Base-by-base conservation (phyloP, 352 stramenopile genomes). In the Phytopythium helicoides region DNA sequence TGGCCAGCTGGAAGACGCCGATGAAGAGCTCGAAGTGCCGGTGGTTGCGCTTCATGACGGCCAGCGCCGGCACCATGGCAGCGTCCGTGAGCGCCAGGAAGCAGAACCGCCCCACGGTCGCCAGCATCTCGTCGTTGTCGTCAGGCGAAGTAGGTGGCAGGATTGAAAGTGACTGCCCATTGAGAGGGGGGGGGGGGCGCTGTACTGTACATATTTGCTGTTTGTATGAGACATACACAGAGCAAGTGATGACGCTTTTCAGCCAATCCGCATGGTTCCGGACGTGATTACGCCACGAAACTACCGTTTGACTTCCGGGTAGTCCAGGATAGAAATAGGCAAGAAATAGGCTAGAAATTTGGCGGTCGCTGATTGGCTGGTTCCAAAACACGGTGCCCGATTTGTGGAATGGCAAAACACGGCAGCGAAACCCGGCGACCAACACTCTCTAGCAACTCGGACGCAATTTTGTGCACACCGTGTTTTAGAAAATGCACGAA, bases 1-100 rank as follows among this genome's bases (percentile, higher is more conserved):
- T 83, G n/a, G 66, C 36, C 21, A 95, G 67, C 55, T 95, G 85
- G 59, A 94, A 76, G 44, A 91, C 54, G 48, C 86, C 86, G n/a
- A 95, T 64, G 52, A 94, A 95, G 54, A 95, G 68, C 78, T 95
- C 86, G 55, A 95, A 95, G 65, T 95, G 86, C 10, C 85, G 82
- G 39, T 85, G 75, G 56, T 94, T 94, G 42, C 64, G 60, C 64
- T 80, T 77, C 83, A 94, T 92, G 36, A 94, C 74, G 42, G 68
- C 54, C 45, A 94, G 73, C 56, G 83, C 80, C 42, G 83, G 83
- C 42, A 92, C 54, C 71, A 94, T 89, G 25, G 77, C 76, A 10
- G 66, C 66, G 54, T 93, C 77, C 38, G 80, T 89, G 28, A 93
- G 66, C 57, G 73, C 78, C 47, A 90, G 56, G 64, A 88, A 84